A percentile compares a stretch with the other conserved stretches of the same genome.
These are phyloP conservation scores for Cyberlindnera mississippiensis DNA, from an alignment of 805 yeast genomes.

Conservation along the genomic window DNA sequence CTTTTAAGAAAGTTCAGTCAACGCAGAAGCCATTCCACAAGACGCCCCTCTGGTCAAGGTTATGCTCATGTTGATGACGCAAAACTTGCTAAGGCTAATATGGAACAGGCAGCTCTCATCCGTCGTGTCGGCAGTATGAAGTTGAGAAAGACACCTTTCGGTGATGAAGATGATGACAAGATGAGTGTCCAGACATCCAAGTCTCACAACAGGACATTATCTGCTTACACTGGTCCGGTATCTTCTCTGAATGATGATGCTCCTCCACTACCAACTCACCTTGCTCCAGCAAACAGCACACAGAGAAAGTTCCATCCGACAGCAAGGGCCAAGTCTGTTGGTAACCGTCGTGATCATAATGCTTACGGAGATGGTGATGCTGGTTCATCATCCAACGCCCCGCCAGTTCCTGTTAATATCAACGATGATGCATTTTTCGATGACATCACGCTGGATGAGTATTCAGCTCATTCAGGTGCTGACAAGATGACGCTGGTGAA, in stretches of 20 bases:
- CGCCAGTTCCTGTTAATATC: constrained; percentile 30
- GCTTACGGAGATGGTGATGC: constrained; percentile 3
- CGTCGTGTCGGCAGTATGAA: constrained; percentile 28
- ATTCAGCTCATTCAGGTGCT: constrained; percentile 19
- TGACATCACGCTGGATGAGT: constrained; percentile 59
- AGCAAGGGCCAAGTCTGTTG: constrained; percentile 84
- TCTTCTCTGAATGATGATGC: constrained; percentile 1
- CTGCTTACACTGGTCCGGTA: constrained; percentile 24
- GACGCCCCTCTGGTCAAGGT: constrained; percentile 19
- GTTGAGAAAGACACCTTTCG: constrained; percentile 15
- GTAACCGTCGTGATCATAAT: constrained; percentile 59
- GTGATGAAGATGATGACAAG: constrained; percentile 12
- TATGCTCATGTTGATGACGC: constrained; percentile 2
- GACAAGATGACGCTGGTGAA: constrained; percentile 19
- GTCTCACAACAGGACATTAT: constrained; percentile 27
- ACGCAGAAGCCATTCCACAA: constrained; percentile 24
- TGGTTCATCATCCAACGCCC: constrained; percentile 16
- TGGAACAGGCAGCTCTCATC: constrained; percentile 17
- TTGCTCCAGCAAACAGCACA: constrained; percentile 6
- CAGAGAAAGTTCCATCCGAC: constrained; percentile 59
- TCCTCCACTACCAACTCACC: constrained; percentile 10
- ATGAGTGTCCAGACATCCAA: constrained; percentile 7
- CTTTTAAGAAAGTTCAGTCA: constrained; percentile 29
- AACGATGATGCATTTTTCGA: constrained; percentile 45
- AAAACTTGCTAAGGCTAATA: not conserved